Base-by-base conservation (phyloP, 129 eudicot species). In the Ambrosia trifida region DNA sequence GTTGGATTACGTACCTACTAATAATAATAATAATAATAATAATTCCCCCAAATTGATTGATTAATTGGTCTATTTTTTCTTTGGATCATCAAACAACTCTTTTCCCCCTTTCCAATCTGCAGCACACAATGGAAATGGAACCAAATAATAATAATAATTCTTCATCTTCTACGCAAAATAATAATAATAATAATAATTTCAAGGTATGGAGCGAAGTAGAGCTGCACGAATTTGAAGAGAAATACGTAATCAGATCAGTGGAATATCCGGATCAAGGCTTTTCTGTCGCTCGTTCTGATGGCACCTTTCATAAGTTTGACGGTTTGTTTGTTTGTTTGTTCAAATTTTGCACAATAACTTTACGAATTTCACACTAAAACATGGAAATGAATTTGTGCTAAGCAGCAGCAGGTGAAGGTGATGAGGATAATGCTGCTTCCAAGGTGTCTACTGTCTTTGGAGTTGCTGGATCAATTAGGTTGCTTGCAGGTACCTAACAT, bases 401-500 rank as follows among this genome's bases (percentile, higher is more conserved):
- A 19, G 28, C 66, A 75, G 82, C 66, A 13, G 66, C 87, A 95
- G 99, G 86, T 85, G 91, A 84, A 76, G 83, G 59, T 58, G 63
- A 68, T 64, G 24, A 64, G 47, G 91, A 75, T 24, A 24, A 24
- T 79, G 80, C 53, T 75, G 88, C 97, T 69, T 73, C 72, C 38
- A 90, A 80, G 69, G 80, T 87, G 59, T 87, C 85, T 70, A 83
- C 83, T 16, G 79, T 90, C 63, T 88, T 68, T 73, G 99, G 99
- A 51, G 87, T 90, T 32, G 97, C 87, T 76, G 99, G 99, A 70
- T 86, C 99, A 31, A 90, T 95, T 80, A 83, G 96, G 73, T 68
- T 90, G 75, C 95, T 90, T 54, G 81, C 99, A 88, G 97, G 97
- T 24, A 24, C 28, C 28, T 24, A n/a, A n/a, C n/a, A n/a, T n/a